phyloP scores from a whole-genome alignment of 148 eudicot genomes.

The Polygonum maritimum region DNA sequence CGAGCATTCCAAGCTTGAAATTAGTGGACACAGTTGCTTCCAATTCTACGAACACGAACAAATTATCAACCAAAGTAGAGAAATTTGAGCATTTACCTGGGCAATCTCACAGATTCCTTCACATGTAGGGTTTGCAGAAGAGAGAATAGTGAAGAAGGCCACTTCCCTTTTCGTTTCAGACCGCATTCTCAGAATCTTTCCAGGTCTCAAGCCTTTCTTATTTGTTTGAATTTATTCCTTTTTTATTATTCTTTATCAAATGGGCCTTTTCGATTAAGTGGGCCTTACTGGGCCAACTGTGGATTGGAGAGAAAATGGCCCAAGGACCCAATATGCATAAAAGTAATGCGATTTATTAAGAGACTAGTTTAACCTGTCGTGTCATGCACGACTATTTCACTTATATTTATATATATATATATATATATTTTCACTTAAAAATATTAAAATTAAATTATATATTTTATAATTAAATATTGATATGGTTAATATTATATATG shows the following conservation, averaged over 20 bases:
- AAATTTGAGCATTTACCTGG: background rate
- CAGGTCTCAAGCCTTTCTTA: background rate
- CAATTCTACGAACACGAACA: background rate
- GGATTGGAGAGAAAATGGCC: background rate
- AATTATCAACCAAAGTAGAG: background rate
- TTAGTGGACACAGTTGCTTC: background rate
- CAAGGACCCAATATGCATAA: background rate
- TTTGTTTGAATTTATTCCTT: background rate
- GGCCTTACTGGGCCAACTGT: background rate
- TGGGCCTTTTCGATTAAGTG: background rate
- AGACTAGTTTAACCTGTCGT: too few relatives aligned
- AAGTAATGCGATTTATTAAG: too few relatives aligned
- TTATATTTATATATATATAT: too few relatives aligned
- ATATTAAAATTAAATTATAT: too few relatives aligned
- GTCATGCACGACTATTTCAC: too few relatives aligned
- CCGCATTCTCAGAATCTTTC: background rate
- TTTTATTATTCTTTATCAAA: background rate
- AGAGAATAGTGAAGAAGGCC: slow-evolving; percentile 6
- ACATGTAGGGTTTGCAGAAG: slow-evolving; percentile 3
- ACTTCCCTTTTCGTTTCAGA: slow-evolving; percentile 5
- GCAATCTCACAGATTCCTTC: background rate
- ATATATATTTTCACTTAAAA: too few relatives aligned
- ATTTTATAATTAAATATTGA: too few relatives aligned
- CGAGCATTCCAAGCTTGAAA: background rate
- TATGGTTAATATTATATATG: too few relatives aligned